Base-by-base conservation (phyloP, 2,329 filamentous ascomycete genomes). In the Aspergillus sp. region DNA sequence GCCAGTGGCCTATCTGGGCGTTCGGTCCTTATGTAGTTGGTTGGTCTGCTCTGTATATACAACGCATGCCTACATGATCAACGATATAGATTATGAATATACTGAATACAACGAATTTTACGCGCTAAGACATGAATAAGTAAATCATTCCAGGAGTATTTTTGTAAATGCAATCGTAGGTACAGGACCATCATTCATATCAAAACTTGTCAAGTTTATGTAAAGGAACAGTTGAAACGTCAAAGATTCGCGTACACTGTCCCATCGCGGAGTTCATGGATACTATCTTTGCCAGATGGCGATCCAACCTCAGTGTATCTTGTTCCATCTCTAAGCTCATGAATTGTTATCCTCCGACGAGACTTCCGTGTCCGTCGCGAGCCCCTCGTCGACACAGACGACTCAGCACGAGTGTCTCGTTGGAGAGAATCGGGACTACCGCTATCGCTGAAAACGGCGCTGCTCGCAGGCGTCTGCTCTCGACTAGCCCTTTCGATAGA, bases 211-310 rank as follows among this genome's bases (percentile, higher is more conserved):
- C 20, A 41, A n/a, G 24, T 17, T 11, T 47, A 47, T 43, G 33
- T 43, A 49, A 46, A 24, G 32, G 26, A 13, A 4, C 38, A 30
- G n/a, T 16, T 47, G 44, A 17, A 52, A 8, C 26, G 20, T 71
- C 57, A 73, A 26, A 66, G 56, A 63, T 74, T 69, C 8, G 71
- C 69, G 62, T 75, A 75, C 14, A 74, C 63, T 3, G 73, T 75
- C 10, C 73, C 73, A 60, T 75, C 73, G 13, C 73, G 62, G 22
- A 75, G 54, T 44, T 75, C 71, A 57, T 75, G 73, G 43, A 75
- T 74, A 52, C 65, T 70, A 33, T 70, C 68, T 38, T 62, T 69
- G 16, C 60, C 63, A 20, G 65, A 64, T 9, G 70, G 66, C 16
- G 71, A 73, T 5, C 71, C 72, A 48, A 70, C 65, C 55, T 75